Conservation (phyloP, 1,284 basidiomycete species). For the Ceratobasidium sp. region DNA sequence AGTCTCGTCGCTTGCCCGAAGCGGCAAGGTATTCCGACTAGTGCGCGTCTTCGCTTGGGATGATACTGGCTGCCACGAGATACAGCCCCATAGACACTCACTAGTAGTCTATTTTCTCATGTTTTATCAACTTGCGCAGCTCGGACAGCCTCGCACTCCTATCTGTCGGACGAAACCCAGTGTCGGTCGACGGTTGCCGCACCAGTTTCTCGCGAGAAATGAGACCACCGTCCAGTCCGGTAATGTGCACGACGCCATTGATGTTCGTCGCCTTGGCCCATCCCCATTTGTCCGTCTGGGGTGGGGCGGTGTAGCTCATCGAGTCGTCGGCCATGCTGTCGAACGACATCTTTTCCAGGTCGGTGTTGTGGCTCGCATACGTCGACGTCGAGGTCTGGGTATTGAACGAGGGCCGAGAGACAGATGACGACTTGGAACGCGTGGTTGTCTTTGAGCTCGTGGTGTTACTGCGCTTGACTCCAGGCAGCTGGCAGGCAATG, state of each 20-base stretch:
- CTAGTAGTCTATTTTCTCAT: constrained; percentile 81
- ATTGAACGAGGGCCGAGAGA: constrained; percentile 20
- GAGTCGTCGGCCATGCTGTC: constrained; percentile 21
- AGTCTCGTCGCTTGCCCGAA: constrained; percentile 85
- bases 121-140: constrained; percentile 73
- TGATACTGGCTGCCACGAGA: constrained; percentile 61
- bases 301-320: constrained; percentile 32
- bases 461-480: constrained; percentile 38
- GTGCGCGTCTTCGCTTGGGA: constrained; percentile 90
- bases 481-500: constrained; percentile 23
- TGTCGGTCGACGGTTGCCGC: constrained; percentile 18
- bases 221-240: constrained; percentile 7
- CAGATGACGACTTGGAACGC: constrained; percentile 25
- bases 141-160: constrained; percentile 73
- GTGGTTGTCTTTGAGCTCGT: neutral
- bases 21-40: constrained; percentile 87
- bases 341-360: constrained; percentile 27
- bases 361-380: constrained; percentile 13
- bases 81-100: constrained; percentile 62
- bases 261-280: constrained; percentile 36
- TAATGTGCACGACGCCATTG: constrained; percentile 27
- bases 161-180: constrained; percentile 56
- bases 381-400: constrained; percentile 1
- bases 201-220: neutral
- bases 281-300: constrained; percentile 29